Percentiles rank a stretch among this genome's conserved stretches.
These are phyloP conservation scores for Spathaspora sp. DNA, from an alignment of 805 yeast species.

Conservation along the genomic window DNA sequence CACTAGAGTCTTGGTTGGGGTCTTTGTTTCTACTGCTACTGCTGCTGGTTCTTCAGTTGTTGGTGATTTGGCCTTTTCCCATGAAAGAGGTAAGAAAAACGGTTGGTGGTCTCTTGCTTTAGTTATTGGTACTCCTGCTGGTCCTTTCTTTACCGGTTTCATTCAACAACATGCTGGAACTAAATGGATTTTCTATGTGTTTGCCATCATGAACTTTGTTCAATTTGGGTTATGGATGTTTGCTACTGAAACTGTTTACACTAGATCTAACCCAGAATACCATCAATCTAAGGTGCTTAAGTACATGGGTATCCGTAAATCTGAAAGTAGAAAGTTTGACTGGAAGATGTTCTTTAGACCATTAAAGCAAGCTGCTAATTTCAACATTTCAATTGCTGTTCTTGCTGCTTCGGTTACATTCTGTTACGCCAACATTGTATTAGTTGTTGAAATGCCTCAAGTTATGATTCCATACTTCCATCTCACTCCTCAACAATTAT, in stretches of 20 bases:
- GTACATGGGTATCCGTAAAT: slow-evolving; percentile 1
- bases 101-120: slow-evolving; percentile 15
- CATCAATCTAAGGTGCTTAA: background rate
- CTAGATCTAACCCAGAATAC: slow-evolving; percentile 1
- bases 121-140: slow-evolving; percentile 13
- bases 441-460: slow-evolving; percentile 20
- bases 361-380: slow-evolving; percentile 5
- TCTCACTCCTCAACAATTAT: slow-evolving; percentile 17
- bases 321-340: slow-evolving; percentile 1
- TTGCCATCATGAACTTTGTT: slow-evolving; percentile 12
- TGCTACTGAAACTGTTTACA: slow-evolving; percentile 10
- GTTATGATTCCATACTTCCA: slow-evolving; percentile 14
- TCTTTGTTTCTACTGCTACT: slow-evolving; percentile 10
- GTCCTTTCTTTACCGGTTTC: slow-evolving; percentile 15
- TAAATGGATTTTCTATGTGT: slow-evolving; percentile 10
- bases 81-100: slow-evolving; percentile 12
- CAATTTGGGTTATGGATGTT: slow-evolving; percentile 10
- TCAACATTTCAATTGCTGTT: slow-evolving; percentile 12
- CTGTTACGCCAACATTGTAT: slow-evolving; percentile 18
- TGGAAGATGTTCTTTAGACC: slow-evolving; percentile 9
- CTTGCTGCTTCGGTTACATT: slow-evolving; percentile 16
- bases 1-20: slow-evolving; percentile 9
- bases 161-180: slow-evolving; percentile 8
- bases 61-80: slow-evolving; percentile 11
- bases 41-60: slow-evolving; percentile 14